These are phyloP conservation scores for Phylloporus sp. DNA, from an alignment of 768 basidiomycete genomes.

Conservation along the genomic window DNA sequence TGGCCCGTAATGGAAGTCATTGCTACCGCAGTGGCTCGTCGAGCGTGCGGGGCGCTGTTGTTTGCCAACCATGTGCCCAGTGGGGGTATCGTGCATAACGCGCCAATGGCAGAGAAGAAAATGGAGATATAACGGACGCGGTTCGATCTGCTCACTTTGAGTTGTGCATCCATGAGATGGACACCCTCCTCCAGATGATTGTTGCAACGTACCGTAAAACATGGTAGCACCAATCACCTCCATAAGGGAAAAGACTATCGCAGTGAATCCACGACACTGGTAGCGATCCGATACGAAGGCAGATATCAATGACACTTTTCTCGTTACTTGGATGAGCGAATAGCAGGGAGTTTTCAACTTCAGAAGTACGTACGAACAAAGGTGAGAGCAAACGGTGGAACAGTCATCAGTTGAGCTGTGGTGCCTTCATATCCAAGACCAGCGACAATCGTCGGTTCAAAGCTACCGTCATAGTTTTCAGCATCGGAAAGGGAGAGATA, in stretches of 20 bases:
- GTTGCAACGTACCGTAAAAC: conserved; percentile 41
- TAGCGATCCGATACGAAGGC: conserved; percentile 52
- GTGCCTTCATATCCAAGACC: conserved; percentile 52
- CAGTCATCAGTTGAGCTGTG: conserved; percentile 55
- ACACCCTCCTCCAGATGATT: background rate
- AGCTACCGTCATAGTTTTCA: conserved; percentile 42
- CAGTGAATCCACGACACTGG: conserved; percentile 44
- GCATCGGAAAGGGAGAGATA: conserved; percentile 24
- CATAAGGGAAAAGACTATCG: conserved; percentile 41
- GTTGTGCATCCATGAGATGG: background rate
- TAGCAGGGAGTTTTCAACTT: background rate
- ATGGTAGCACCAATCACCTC: conserved; percentile 49
- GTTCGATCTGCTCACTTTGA: conserved; percentile 27
- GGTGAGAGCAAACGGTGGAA: conserved; percentile 42
- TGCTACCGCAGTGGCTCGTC: background rate
- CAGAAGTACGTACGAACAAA: conserved; percentile 39
- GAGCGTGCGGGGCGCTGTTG: conserved; percentile 1
- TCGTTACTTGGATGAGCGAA: background rate
- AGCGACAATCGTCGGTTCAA: conserved; percentile 64
- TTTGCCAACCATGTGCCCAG: background rate
- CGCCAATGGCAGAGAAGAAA: conserved; percentile 50
- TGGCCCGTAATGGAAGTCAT: background rate
- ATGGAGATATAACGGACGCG: conserved; percentile 50
- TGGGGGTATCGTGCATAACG: conserved; percentile 31
- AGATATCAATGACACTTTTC: conserved; percentile 32